phyloP scores from a whole-genome alignment of 768 basidiomycete genomes.

The Boletus rex-veris region DNA sequence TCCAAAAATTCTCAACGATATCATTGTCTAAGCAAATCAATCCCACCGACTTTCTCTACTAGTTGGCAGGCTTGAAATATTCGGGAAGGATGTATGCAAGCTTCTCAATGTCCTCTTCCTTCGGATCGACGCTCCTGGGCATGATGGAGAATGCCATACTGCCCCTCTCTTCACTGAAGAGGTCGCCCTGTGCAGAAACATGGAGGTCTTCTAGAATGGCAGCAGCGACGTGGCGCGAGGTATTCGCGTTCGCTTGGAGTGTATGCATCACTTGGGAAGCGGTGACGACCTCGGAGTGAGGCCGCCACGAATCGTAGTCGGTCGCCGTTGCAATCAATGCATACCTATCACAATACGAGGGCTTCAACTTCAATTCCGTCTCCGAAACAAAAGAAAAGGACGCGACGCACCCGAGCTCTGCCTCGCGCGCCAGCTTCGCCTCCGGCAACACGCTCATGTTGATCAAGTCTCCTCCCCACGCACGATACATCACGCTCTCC shows the following conservation, averaged over 20 bases:
- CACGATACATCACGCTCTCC: constrained; percentile 90
- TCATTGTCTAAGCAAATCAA: too few relatives aligned
- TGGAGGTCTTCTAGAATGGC: constrained; percentile 70
- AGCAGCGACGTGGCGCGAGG: constrained; percentile 72
- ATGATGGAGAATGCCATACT: constrained; percentile 87
- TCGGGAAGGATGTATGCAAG: constrained; percentile 74
- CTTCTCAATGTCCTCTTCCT: constrained; percentile 60
- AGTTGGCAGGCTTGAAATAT: constrained; percentile 49
- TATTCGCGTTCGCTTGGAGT: constrained; percentile 81
- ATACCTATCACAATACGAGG: constrained; percentile 51
- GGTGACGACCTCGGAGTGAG: constrained; percentile 76
- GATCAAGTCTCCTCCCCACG: constrained; percentile 90
- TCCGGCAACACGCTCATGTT: constrained; percentile 98
- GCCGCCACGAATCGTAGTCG: constrained; percentile 95
- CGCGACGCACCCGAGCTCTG: constrained; percentile 71
- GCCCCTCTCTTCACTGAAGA: constrained; percentile 70
- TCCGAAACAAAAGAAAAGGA: background rate
- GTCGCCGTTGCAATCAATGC: constrained; percentile 88
- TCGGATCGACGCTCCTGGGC: constrained; percentile 56
- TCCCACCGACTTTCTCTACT: background rate
- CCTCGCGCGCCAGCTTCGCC: constrained; percentile 94
- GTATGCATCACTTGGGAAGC: constrained; percentile 90
- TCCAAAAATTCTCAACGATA: too few relatives aligned
- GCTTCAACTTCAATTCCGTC: background rate
- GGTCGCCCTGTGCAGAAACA: constrained; percentile 48